A percentile compares a stretch with the other conserved stretches of the same genome.
These are phyloP conservation scores for Hymenoscyphus infarciens DNA, from an alignment of 2,329 filamentous ascomycete species.

Conservation along the genomic window DNA sequence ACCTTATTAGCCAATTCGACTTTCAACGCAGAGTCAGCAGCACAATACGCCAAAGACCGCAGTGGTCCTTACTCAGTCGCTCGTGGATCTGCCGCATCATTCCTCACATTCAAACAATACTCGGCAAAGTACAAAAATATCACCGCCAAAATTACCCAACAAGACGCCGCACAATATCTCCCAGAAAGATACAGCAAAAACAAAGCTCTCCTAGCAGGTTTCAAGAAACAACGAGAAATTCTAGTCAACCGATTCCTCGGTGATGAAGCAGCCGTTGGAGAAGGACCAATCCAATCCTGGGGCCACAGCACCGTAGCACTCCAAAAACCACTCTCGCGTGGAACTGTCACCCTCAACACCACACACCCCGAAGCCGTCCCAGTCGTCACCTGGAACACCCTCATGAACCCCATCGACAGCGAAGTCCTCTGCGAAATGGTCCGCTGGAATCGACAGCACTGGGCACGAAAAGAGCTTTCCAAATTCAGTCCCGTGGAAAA, in stretches of 20 bases:
- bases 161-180: conserved; percentile 6
- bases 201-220: conserved; percentile 7
- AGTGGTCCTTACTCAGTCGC: conserved; percentile 6
- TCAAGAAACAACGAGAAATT: conserved; percentile 10
- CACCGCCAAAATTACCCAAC: conserved; percentile 5
- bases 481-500: conserved; percentile 6
- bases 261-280: conserved; percentile 7
- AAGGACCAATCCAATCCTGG: conserved; percentile 7
- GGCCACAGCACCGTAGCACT: not conserved
- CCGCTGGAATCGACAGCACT: conserved; percentile 11
- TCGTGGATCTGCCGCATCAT: conserved; percentile 5
- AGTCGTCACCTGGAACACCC: conserved; percentile 10
- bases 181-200: conserved; percentile 7
- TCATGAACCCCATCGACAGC: conserved; percentile 13
- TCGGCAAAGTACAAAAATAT: conserved; percentile 6
- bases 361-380: conserved; percentile 13
- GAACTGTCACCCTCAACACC: conserved; percentile 9
- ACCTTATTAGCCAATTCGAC: conserved; percentile 7
- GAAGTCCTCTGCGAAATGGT: conserved; percentile 13
- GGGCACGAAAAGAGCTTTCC: conserved; percentile 9
- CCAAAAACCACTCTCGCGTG: conserved; percentile 10
- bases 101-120: conserved; percentile 8
- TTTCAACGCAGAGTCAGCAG: conserved; percentile 8
- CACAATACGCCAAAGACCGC: conserved; percentile 1
- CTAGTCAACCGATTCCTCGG: conserved; percentile 8